Percentiles rank a stretch among this genome's conserved stretches.
Evolutionary conservation across 495 filamentous ascomycete genomes (phyloP).

Genomic region (Bombardia bombarda): DNA sequence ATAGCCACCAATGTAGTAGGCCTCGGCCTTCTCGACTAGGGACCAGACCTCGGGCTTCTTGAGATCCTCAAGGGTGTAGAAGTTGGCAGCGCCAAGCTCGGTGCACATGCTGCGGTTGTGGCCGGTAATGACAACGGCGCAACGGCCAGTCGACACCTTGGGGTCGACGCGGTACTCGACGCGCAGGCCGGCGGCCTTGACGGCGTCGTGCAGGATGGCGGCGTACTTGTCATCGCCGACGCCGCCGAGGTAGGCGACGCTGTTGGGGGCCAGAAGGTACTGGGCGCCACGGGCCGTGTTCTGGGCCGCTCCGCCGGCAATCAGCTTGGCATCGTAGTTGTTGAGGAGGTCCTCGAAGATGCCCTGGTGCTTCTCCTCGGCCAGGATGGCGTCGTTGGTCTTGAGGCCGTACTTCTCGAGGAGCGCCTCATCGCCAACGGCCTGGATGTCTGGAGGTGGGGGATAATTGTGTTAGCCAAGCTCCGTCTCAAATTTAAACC

Average conservation of each 20-base stretch:
- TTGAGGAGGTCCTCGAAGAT: conserved; percentile 89
- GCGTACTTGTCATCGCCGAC: conserved; percentile 89
- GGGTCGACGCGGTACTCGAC: conserved; percentile 90
- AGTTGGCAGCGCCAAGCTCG: conserved; percentile 91
- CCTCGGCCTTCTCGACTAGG: conserved; percentile 75
- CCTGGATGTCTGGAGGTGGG: conserved; percentile 72
- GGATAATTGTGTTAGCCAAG: neutral
- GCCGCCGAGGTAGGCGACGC: conserved; percentile 85
- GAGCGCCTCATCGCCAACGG: conserved; percentile 67
- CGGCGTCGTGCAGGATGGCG: conserved; percentile 70
- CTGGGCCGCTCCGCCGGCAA: conserved; percentile 94
- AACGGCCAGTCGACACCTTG: conserved; percentile 76
- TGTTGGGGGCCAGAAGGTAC: conserved; percentile 85
- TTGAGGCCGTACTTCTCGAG: conserved; percentile 90
- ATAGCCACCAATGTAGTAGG: conserved; percentile 91
- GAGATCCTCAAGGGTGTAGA: conserved; percentile 91
- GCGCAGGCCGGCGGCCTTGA: conserved; percentile 71
- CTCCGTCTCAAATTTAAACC: neutral
- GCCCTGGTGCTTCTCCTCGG: conserved; percentile 77
- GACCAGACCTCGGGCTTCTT: conserved; percentile 86
- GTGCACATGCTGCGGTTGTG: conserved; percentile 91
- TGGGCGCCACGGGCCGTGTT: conserved; percentile 96
- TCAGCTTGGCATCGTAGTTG: conserved; percentile 81
- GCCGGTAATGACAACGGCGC: conserved; percentile 93
- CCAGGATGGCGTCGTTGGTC: conserved; percentile 94